phyloP scores from a whole-genome alignment of 2,329 filamentous ascomycete species.

The Pochonia chlamydosporia region DNA sequence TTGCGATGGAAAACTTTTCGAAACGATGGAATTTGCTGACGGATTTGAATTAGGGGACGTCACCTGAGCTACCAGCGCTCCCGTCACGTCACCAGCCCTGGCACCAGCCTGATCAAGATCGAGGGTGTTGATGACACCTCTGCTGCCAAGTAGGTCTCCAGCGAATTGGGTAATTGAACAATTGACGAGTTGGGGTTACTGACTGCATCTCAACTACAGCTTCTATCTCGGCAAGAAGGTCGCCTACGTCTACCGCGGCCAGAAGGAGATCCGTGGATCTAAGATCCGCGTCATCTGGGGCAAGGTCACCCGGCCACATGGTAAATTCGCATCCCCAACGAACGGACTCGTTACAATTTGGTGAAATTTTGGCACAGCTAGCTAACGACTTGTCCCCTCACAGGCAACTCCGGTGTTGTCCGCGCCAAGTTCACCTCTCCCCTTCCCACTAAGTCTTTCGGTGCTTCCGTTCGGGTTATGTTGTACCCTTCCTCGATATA shows the following conservation, averaged over 20 bases:
- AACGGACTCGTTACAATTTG: too few species aligned
- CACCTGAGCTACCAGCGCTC: slow-evolving; percentile 97
- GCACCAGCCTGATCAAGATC: slow-evolving; percentile 94
- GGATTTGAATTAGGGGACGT: slow-evolving; percentile 64
- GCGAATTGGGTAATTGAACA: not conserved
- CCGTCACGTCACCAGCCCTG: slow-evolving; percentile 85
- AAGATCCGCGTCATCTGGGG: slow-evolving; percentile 99
- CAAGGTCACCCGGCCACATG: slow-evolving; percentile 94
- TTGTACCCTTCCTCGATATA: slow-evolving; percentile 98
- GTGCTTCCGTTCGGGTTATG: slow-evolving; percentile 94
- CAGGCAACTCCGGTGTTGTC: slow-evolving; percentile 96
- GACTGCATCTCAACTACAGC: slow-evolving; percentile 31
- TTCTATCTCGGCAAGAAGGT: slow-evolving; percentile 99
- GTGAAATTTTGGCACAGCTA: not conserved
- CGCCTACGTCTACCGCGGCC: slow-evolving; percentile 95
- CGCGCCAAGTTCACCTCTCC: slow-evolving; percentile 95
- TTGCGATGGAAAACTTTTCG: not conserved
- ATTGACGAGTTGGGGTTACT: slow-evolving; percentile 13
- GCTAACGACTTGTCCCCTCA: not conserved
- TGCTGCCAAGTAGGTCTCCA: slow-evolving; percentile 69
- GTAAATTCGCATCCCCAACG: slow-evolving; percentile 44
- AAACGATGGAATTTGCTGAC: slow-evolving; percentile 21
- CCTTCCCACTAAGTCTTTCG: slow-evolving; percentile 94
- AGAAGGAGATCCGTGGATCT: slow-evolving; percentile 90
- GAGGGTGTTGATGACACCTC: slow-evolving; percentile 92